These are phyloP conservation scores for Malassezia nana DNA, from an alignment of 1,284 basidiomycete genomes.

Conservation along the genomic window DNA sequence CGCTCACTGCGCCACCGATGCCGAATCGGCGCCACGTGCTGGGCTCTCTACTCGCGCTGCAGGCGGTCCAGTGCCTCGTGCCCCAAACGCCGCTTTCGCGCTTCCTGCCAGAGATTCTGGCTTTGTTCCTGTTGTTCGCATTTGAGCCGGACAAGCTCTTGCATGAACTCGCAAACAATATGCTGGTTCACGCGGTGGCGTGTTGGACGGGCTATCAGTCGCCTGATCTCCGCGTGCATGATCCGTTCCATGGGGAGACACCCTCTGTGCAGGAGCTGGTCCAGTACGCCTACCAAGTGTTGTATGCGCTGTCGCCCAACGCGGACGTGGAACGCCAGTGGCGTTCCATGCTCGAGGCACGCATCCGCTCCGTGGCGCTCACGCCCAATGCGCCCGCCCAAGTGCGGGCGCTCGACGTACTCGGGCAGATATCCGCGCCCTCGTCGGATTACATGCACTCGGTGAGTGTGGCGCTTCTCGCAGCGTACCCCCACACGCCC, in stretches of 20 bases:
- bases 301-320: background rate
- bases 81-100: background rate
- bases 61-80: background rate
- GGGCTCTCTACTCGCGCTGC: slow-evolving; percentile 1
- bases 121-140: background rate
- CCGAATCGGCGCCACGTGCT: background rate
- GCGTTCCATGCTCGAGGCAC: background rate
- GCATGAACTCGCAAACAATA: background rate
- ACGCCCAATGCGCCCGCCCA: background rate
- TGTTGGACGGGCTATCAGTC: background rate
- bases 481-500: slow-evolving; percentile 1
- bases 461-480: background rate
- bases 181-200: background rate
- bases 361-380: background rate
- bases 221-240: background rate
- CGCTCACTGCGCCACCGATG: background rate
- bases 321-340: background rate
- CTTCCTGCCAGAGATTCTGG: background rate
- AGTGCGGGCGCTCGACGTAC: background rate
- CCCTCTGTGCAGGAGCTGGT: background rate
- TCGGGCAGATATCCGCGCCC: background rate
- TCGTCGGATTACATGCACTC: background rate
- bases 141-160: background rate
- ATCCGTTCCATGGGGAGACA: background rate
- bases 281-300: background rate